Percentiles rank a stretch among this genome's conserved stretches.
These are phyloP conservation scores for Sanguinoderma infundibulare DNA, from an alignment of 1,284 basidiomycete species.

Conservation along the genomic window DNA sequence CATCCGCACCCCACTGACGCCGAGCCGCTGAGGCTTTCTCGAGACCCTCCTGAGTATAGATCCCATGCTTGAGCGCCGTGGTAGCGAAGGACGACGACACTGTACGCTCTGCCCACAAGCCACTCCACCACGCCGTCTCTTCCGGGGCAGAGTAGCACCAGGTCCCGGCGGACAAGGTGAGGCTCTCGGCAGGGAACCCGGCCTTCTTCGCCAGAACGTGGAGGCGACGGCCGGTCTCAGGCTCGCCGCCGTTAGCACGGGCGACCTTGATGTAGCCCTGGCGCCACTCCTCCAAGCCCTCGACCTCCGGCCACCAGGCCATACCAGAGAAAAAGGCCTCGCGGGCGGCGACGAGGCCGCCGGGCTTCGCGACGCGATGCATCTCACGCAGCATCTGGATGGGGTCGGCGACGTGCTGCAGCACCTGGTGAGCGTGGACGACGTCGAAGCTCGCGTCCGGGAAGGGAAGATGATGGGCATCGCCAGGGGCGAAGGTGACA, in stretches of 20 bases:
- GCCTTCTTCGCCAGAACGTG: conserved; percentile 37
- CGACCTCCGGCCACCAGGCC: conserved; percentile 39
- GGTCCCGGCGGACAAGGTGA: conserved; percentile 33
- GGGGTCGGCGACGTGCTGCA: conserved; percentile 47
- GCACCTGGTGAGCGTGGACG: conserved; percentile 51
- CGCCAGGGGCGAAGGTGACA: conserved; percentile 39
- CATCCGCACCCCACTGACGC: conserved; percentile 36
- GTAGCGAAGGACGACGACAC: conserved; percentile 36
- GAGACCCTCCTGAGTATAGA: conserved; percentile 34
- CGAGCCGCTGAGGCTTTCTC: conserved; percentile 32
- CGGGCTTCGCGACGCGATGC: conserved; percentile 45
- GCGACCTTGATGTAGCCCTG: conserved; percentile 32
- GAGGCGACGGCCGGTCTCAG: conserved; percentile 35
- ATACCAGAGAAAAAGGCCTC: conserved; percentile 38
- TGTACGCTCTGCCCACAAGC: conserved; percentile 40
- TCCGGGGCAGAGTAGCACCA: conserved; percentile 42
- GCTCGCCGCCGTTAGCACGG: conserved; percentile 35
- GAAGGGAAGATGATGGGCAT: conserved; percentile 38
- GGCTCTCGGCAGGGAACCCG: conserved; percentile 31
- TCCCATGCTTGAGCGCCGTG: conserved; percentile 33
- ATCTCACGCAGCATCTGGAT: conserved; percentile 45
- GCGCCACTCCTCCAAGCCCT: conserved; percentile 31
- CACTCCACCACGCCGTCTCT: conserved; percentile 41
- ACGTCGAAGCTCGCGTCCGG: conserved; percentile 46
- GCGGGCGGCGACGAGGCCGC: conserved; percentile 46